phyloP scores from a whole-genome alignment of 2,329 filamentous ascomycete genomes.

The Colletotrichum higginsianum region DNA sequence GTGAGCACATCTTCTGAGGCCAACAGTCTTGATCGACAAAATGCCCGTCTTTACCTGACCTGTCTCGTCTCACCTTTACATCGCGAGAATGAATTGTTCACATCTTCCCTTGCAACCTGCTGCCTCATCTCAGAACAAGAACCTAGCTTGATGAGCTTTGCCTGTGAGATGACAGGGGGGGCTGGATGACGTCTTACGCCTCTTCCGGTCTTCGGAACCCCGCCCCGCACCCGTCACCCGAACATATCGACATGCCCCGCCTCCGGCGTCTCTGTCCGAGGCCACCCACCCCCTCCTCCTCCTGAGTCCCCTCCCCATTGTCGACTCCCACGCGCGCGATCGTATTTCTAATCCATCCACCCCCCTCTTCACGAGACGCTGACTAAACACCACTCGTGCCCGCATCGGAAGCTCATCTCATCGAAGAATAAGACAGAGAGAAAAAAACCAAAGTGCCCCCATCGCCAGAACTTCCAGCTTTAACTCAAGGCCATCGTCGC shows the following conservation, averaged over 20 bases:
- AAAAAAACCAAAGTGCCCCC: neutral
- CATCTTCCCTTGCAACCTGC: no score
- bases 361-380: slow-evolving; percentile 4
- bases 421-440: neutral
- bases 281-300: no score
- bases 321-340: neutral
- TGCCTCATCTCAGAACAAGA: no score
- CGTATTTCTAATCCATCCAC: neutral
- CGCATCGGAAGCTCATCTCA: slow-evolving; percentile 8
- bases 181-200: neutral
- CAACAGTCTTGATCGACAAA: no score
- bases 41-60: no score
- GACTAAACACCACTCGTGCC: slow-evolving; percentile 1
- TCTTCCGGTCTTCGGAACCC: neutral
- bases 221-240: neutral
- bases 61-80: no score
- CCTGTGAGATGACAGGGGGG: no score
- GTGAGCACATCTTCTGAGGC: no score
- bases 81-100: no score
- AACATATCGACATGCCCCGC: neutral
- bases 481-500: neutral
- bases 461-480: neutral
- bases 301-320: neutral
- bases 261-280: neutral
- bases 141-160: no score